Base-by-base conservation (phyloP, 768 basidiomycete species). In the Hemileccinum rubropunctum region DNA sequence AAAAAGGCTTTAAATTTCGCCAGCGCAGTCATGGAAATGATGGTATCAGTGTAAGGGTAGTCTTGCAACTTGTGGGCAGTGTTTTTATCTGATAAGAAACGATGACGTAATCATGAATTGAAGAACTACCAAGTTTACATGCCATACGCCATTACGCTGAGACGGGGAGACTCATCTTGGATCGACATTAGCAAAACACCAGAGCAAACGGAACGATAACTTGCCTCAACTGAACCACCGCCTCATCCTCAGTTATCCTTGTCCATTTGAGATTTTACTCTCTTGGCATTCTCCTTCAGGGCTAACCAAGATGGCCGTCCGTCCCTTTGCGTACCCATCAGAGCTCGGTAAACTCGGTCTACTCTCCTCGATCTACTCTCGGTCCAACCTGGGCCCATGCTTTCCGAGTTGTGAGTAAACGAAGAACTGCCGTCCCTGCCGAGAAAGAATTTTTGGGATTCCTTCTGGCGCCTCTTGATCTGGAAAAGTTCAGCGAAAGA, bases 231-330 rank as follows among this genome's bases (percentile, higher is more conserved):
- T 12, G 4, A 30, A 13, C 26, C 30, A 18, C 33, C 11, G 12
- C 15, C 33, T 48, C 57, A 48, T 11, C 13, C 33, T 28, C 3
- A 39, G 7, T 17, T 50, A 34, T 60, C 66, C 26, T 47, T 35
- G 26, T 53, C 52, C 4, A 60, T 42, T 15, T 62, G 64, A 1
- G 42, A 48, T 37, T 55, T 51, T 13, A 65, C 45, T 45, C 57
- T 54, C 47, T 48, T 15, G 32, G 45, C 53, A 35, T 65, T 68
- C 45, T 69, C 68, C 41, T 63, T 67, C 48, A 68, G 41, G 10
- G 63, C 64, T 37, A 62, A 34, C 67, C 67, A 68, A 41, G 63
- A 70, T 32, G 67, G 68, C 18, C 53, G 59, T 27, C 68, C 66
- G n/a, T 69, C 58, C 35, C 14, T 59, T 34, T 61, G 57, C 3